Evolutionary conservation across 768 basidiomycete genomes (phyloP).

Genomic region (Rhodocollybia butyracea): DNA sequence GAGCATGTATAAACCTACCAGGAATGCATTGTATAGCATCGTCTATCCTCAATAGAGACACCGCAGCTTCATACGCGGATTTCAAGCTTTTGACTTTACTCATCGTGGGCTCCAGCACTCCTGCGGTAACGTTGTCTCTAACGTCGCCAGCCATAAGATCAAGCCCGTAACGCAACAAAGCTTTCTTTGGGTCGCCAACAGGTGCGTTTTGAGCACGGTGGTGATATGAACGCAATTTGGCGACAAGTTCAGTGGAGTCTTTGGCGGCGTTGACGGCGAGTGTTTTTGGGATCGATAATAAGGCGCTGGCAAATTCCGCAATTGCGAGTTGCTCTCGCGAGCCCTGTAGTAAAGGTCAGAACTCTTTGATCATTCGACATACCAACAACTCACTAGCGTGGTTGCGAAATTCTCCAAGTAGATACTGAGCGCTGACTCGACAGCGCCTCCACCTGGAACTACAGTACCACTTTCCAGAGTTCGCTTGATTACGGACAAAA

Average conservation of each 20-base stretch:
- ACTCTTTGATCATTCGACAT: neutral
- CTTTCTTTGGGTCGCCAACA: slow-evolving; percentile 87
- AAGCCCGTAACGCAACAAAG: slow-evolving; percentile 86
- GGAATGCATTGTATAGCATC: slow-evolving; percentile 92
- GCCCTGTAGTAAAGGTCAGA: slow-evolving; percentile 54
- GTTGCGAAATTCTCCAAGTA: slow-evolving; percentile 99
- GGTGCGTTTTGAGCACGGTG: slow-evolving; percentile 94
- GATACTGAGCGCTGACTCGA: slow-evolving; percentile 94
- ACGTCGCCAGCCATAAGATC: slow-evolving; percentile 94
- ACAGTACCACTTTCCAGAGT: slow-evolving; percentile 95
- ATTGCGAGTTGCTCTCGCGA: slow-evolving; percentile 98
- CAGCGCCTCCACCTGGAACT: slow-evolving; percentile 96
- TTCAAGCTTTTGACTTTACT: slow-evolving; percentile 97
- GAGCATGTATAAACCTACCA: slow-evolving; percentile 44
- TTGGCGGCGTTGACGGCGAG: slow-evolving; percentile 98
- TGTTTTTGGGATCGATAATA: slow-evolving; percentile 94
- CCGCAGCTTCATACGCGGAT: slow-evolving; percentile 94
- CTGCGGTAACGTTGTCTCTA: slow-evolving; percentile 90
- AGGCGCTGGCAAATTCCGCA: slow-evolving; percentile 93
- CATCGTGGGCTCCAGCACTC: slow-evolving; percentile 94
- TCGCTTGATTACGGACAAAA: slow-evolving; percentile 91
- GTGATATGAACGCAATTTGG: slow-evolving; percentile 95
- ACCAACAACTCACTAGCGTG: slow-evolving; percentile 68
- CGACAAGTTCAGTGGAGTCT: slow-evolving; percentile 95
- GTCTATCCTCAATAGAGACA: slow-evolving; percentile 91